Conservation (phyloP, 1,139 yeast species). For the Fermentozyma sake region DNA sequence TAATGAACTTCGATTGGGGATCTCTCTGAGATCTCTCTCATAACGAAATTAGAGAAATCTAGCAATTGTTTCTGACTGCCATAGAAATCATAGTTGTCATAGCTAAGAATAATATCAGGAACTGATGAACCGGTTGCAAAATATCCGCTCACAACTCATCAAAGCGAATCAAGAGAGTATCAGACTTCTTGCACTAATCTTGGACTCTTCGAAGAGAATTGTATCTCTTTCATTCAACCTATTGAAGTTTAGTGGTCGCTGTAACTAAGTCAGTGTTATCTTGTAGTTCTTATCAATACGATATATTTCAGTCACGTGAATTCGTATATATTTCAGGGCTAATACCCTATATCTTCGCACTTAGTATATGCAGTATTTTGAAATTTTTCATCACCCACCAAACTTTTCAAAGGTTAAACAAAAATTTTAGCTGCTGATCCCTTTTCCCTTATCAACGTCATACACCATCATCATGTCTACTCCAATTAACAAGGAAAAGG, state of each 20-base stretch:
- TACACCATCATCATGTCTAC: constrained; percentile 59
- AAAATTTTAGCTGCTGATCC: constrained; percentile 6
- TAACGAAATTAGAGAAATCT: constrained; percentile 22
- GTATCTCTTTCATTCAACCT: too few relatives aligned
- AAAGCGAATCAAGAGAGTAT: too few relatives aligned
- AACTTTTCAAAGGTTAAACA: constrained; percentile 8
- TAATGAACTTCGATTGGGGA: constrained; percentile 38
- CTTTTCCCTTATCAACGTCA: constrained; percentile 34
- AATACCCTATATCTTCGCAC: constrained; percentile 4
- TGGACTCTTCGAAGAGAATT: too few relatives aligned
- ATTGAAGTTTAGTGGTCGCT: too few relatives aligned
- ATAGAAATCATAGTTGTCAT: background rate
- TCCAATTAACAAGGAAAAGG: constrained; percentile 74
- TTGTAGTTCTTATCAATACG: too few relatives aligned
- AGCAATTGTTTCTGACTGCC: constrained; percentile 12
- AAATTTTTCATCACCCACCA: constrained; percentile 4
- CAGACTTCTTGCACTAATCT: too few relatives aligned
- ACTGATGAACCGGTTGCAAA: too few relatives aligned
- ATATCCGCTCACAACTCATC: constrained; percentile 9
- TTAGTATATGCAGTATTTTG: constrained; percentile 5
- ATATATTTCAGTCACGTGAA: too few relatives aligned
- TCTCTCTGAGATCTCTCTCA: constrained; percentile 35
- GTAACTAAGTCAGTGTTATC: too few relatives aligned
- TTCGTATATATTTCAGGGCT: constrained; percentile 6
- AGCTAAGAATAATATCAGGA: constrained; percentile 1